Conservation (phyloP, 306 rosid genomes). For the Sindora glabra region DNA sequence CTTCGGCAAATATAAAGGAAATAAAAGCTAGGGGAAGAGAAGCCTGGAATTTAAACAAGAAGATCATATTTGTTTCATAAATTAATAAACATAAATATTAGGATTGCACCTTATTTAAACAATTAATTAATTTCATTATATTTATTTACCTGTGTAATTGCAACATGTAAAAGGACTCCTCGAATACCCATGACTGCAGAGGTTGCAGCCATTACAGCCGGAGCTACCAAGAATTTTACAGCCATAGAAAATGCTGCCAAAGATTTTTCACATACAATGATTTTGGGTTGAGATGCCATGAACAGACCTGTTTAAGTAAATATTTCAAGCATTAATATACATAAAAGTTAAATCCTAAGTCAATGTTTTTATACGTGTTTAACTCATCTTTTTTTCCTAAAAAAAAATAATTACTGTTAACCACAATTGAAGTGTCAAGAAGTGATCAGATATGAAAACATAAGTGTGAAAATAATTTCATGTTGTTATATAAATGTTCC, state of each 20-base stretch:
- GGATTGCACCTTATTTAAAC: background rate
- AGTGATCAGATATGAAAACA: no score
- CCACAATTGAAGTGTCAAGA: no score
- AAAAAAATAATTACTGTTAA: no score
- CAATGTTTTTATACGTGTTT: no score
- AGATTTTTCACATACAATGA: slow-evolving; percentile 27
- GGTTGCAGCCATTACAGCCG: slow-evolving; percentile 17
- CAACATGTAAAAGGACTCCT: slow-evolving; percentile 19
- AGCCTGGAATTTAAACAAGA: slow-evolving; percentile 5
- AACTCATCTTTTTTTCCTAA: no score
- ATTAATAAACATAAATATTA: background rate
- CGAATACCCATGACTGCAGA: slow-evolving; percentile 15
- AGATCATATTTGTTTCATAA: background rate
- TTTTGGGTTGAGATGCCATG: slow-evolving; percentile 30
- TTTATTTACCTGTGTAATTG: slow-evolving; percentile 26
- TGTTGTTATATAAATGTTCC: background rate
- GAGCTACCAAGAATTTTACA: slow-evolving; percentile 25
- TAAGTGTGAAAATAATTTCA: no score
- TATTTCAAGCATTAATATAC: background rate
- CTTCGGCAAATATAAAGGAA: slow-evolving; percentile 29
- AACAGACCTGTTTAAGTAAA: slow-evolving; percentile 21
- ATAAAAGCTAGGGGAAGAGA: slow-evolving; percentile 25
- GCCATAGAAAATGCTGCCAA: slow-evolving; percentile 12
- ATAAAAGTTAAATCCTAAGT: background rate
- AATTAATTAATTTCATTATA: background rate